These are phyloP conservation scores for Fusarium sp. DNA, from an alignment of 2,329 filamentous ascomycete species.

Conservation along the genomic window DNA sequence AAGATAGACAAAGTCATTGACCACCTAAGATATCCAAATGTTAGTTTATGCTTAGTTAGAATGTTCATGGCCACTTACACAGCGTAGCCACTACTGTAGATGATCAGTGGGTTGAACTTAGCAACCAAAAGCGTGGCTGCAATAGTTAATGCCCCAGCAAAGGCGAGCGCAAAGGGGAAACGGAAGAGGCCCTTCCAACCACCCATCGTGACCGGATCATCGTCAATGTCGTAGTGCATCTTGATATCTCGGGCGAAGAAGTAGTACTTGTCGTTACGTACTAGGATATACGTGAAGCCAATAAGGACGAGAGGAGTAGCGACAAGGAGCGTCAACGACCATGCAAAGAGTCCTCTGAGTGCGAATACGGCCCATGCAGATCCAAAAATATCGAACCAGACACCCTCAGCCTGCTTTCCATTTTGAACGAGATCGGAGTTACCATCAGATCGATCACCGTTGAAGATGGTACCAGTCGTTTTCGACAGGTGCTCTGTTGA, in stretches of 20 bases:
- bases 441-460: conserved; percentile 66
- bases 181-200: conserved; percentile 87
- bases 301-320: conserved; percentile 80
- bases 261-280: conserved; percentile 85
- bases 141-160: conserved; percentile 76
- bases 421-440: conserved; percentile 72
- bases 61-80: conserved; percentile 61
- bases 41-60: conserved; percentile 29
- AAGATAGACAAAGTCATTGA: conserved; percentile 86
- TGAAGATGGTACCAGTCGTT: conserved; percentile 75
- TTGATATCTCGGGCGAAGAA: conserved; percentile 75
- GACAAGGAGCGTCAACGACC: conserved; percentile 85
- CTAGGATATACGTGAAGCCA: conserved; percentile 75
- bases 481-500: conserved; percentile 79
- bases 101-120: conserved; percentile 88
- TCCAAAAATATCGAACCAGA: conserved; percentile 97
- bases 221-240: conserved; percentile 68
- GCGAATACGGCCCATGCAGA: conserved; percentile 81
- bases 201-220: conserved; percentile 72
- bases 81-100: conserved; percentile 89
- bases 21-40: conserved; percentile 64
- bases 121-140: conserved; percentile 79
- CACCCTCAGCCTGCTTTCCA: conserved; percentile 74
- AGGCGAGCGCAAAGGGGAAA: conserved; percentile 79
- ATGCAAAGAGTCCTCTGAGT: conserved; percentile 86